Evolutionary conservation across 148 eudicot genomes (phyloP).

Genomic region (Polygonum aviculare): DNA sequence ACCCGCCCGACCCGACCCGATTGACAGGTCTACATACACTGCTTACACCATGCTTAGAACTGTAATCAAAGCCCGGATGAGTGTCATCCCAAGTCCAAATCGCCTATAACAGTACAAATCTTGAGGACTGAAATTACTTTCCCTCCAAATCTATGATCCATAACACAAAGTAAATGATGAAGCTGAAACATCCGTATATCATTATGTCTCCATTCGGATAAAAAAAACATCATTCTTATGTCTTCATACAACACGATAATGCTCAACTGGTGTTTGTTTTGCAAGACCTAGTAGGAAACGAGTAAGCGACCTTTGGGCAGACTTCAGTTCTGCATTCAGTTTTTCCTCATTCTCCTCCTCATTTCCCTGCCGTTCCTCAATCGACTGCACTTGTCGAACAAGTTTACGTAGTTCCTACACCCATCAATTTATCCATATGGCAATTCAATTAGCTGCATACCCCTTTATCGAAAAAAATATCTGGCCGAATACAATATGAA

Average conservation of each 20-base stretch:
- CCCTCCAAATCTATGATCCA: background rate
- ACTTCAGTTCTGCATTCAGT: background rate
- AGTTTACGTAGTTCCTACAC: conserved; percentile 13
- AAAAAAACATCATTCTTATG: background rate
- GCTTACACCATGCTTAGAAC: no score
- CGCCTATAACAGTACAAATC: background rate
- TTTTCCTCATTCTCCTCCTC: background rate
- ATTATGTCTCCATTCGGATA: background rate
- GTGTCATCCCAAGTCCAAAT: background rate
- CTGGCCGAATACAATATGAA: background rate
- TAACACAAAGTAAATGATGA: background rate
- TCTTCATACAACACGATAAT: conserved; percentile 5
- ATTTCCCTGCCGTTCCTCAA: background rate
- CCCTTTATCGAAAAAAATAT: background rate
- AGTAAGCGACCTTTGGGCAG: conserved; percentile 3
- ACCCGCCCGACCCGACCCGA: no score
- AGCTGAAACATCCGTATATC: background rate
- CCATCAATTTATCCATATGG: background rate
- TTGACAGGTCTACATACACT: no score
- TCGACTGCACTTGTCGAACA: conserved; percentile 11
- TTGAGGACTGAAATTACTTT: background rate
- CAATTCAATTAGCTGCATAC: background rate
- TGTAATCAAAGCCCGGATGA: no score
- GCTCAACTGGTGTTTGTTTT: conserved; percentile 6
- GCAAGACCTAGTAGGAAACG: conserved; percentile 7